Evolutionary conservation across 73 alveolate genomes (phyloP), one percentile per base, ranked within the genome.

Genomic region (Paramecium primaurelia): DNA sequence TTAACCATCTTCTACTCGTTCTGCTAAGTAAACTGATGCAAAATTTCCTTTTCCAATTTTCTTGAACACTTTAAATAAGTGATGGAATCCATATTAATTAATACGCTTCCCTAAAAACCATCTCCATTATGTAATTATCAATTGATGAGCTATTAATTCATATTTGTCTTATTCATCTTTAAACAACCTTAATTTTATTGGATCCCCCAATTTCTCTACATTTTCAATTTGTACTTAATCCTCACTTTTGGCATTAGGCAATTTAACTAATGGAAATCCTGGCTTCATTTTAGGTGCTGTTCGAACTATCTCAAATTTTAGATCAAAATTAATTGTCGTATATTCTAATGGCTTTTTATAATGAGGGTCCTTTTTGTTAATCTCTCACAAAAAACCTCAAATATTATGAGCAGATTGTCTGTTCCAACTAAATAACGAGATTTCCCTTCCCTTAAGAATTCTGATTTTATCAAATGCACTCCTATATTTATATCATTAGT

Each of bases 21-120:
- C 91, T 34, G 91, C 93, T n/a, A 69, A 59, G 32, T 88, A 88
- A 0, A 88, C 93, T 7, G 93, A 88, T 71, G 93, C 93, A 45
- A 88, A 88, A 45, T 69, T 88, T 37, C 93, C 93, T 37, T 71
- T 88, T 6, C 93, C 93, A 10, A 88, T 88, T 60, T 71, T 69
- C 80, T 71, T 88, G 36, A 30, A 83, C n/a, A 83, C 92, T 38
- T 44, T 77, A 30, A 71, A 89, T 25, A 89, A 32, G 12, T 89
- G 92, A 71, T 89, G 92, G 68, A 89, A 89, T 11, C 94, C 94
- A 47, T 22, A 59, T 28, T 71, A 38, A 36, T 89, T 89, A 18
- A 89, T 37, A 30, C 49, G 45, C 75, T 69, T 71, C 32, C 86
- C 88, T 37, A 89, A 89, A 44, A 60, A 77, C 26, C 32, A 77